A percentile compares a stretch with the other conserved stretches of the same genome.
phyloP scores from a whole-genome alignment of 1,284 basidiomycete genomes.

The Retiboletus fuscus region DNA sequence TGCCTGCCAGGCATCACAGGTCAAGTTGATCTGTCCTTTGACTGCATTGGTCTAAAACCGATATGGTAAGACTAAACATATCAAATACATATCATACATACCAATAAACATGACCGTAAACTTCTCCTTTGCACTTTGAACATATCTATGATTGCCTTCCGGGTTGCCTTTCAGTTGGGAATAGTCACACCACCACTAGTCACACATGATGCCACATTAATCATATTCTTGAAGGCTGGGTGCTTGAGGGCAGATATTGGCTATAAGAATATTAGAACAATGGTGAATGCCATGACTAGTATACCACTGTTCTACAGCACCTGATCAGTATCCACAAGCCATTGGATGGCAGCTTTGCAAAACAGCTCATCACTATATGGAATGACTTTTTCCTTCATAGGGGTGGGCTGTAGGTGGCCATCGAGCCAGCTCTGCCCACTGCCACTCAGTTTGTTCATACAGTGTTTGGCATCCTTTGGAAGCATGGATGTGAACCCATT shows the following conservation, averaged over 20 bases:
- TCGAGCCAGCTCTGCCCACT: not conserved
- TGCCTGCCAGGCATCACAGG: too few relatives aligned
- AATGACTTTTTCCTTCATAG: not conserved
- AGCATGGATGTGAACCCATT: not conserved
- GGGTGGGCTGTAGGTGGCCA: not conserved
- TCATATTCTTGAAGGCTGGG: not conserved
- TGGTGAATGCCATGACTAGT: too few relatives aligned
- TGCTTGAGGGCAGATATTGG: not conserved
- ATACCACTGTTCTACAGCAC: not conserved
- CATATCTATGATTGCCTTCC: not conserved
- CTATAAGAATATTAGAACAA: not conserved
- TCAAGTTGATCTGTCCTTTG: too few relatives aligned
- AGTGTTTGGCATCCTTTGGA: not conserved
- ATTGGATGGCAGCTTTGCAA: not conserved
- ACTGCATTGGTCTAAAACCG: too few relatives aligned
- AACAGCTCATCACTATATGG: not conserved
- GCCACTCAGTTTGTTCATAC: not conserved
- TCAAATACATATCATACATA: not conserved
- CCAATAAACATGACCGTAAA: not conserved
- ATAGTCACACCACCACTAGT: not conserved
- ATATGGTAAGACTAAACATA: too few relatives aligned
- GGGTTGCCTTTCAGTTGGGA: not conserved
- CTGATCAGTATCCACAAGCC: conserved; percentile 3
- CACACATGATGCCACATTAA: not conserved
- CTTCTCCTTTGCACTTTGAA: not conserved